Base-by-base conservation (phyloP, 306 rosid species). In the Dalbergia cochinchinensis region DNA sequence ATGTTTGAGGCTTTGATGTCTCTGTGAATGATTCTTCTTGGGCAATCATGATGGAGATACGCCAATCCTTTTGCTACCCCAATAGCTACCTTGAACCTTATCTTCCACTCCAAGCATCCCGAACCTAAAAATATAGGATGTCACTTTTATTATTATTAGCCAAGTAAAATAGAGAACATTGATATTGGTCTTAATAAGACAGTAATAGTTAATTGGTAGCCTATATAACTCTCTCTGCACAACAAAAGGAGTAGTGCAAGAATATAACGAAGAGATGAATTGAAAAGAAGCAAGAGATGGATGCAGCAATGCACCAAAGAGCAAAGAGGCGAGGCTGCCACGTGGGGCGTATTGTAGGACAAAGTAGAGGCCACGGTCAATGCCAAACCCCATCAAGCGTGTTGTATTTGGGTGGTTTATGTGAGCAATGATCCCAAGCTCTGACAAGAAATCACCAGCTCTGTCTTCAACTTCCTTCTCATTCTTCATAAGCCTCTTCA, bases 1-100 rank as follows among this genome's bases (percentile, higher is more conserved):
- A 93, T 80, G 65, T 93, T 93, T 13, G 98, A 93, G 78, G 98
- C 98, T 78, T 91, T 93, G 78, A 93, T 91, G 86, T 93, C 98
- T 77, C 98, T 76, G 62, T 93, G 98, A 85, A 93, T 93, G 66
- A 93, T 90, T 74, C 98, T 89, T 81, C 98, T 86, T 6, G 89
- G 94, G 75, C 98, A 91, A n/a, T 90, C 89, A 14, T 89, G 93
- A 78, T 93, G 98, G 10, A 93, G 93, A 85, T 91, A 93, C 31
- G 61, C 70, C 79, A 93, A 62, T 31, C 98, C 98, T 84, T 91
- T 81, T 31, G 98, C 98, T 35, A 93, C 81, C 35, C 92, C 94
- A 26, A 87, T 10, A 64, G 93, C 98, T 39, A 93, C 91, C 86
- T 88, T 90, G 75, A 87, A 91, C 85, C 98, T 90, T 50, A 48